Evolutionary conservation across 1,139 yeast genomes (phyloP).

Genomic region (Ogataea hybrid): DNA sequence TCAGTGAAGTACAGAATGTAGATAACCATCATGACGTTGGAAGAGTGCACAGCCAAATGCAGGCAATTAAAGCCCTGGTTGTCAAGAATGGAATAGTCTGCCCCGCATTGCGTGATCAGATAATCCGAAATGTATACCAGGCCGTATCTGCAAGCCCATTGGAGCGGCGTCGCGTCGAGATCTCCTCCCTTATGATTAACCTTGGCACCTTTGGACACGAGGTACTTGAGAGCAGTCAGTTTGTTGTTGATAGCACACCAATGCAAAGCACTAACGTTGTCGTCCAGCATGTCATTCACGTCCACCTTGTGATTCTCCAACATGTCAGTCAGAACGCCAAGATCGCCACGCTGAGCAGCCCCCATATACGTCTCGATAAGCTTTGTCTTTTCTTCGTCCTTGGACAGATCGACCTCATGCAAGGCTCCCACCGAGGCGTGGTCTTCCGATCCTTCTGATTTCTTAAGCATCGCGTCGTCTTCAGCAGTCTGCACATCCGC

Average conservation of each 20-base stretch:
- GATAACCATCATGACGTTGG: constrained; percentile 80
- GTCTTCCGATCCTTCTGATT: not conserved
- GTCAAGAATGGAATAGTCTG: constrained; percentile 70
- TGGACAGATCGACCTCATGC: constrained; percentile 16
- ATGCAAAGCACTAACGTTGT: constrained; percentile 79
- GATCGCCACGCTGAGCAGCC: constrained; percentile 45
- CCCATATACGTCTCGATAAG: constrained; percentile 17
- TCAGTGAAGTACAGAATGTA: constrained; percentile 61
- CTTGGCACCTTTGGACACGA: constrained; percentile 65
- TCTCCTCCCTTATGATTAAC: constrained; percentile 80
- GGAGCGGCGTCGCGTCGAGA: constrained; percentile 82
- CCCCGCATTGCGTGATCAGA: constrained; percentile 58
- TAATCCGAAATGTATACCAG: constrained; percentile 80
- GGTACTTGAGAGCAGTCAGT: constrained; percentile 58
- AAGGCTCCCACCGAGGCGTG: constrained; percentile 15
- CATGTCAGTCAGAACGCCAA: constrained; percentile 39
- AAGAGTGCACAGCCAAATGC: constrained; percentile 86
- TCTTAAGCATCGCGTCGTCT: not conserved
- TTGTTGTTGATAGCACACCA: constrained; percentile 95
- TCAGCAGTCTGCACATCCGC: not conserved
- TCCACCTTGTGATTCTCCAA: constrained; percentile 37
- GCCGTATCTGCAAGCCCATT: constrained; percentile 96
- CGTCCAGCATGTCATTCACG: constrained; percentile 43
- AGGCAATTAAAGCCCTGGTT: constrained; percentile 81
- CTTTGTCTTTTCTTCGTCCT: constrained; percentile 9